Percentiles rank a stretch among this genome's conserved stretches.
phyloP scores from a whole-genome alignment of 768 basidiomycete genomes.

The Tulasnella calospora region DNA sequence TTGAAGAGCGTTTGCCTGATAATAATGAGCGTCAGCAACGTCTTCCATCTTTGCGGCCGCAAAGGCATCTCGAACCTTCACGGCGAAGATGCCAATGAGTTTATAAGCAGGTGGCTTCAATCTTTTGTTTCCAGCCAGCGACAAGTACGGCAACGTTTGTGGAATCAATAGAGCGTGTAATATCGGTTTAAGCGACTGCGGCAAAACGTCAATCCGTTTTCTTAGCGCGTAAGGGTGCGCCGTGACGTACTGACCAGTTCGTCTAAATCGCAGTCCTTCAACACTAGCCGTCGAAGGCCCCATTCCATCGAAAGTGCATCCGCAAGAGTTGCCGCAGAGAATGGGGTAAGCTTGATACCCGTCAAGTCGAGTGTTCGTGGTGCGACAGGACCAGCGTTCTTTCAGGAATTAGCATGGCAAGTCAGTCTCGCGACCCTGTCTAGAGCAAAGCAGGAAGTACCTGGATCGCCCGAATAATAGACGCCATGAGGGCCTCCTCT shows the following conservation, averaged over 20 bases:
- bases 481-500: slow-evolving; percentile 63
- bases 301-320: slow-evolving; percentile 92
- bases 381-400: slow-evolving; percentile 51
- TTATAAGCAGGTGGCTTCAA: slow-evolving; percentile 74
- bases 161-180: slow-evolving; percentile 86
- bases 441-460: slow-evolving; percentile 39
- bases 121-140: slow-evolving; percentile 78
- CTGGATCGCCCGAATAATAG: slow-evolving; percentile 66
- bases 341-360: slow-evolving; percentile 63
- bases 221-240: not conserved
- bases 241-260: slow-evolving; percentile 54
- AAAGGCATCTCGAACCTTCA: slow-evolving; percentile 50
- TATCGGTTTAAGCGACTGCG: slow-evolving; percentile 77
- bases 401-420: slow-evolving; percentile 34
- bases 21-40: not conserved
- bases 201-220: not conserved
- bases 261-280: slow-evolving; percentile 84
- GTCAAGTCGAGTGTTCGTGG: slow-evolving; percentile 78
- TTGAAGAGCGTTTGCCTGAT: slow-evolving; percentile 65
- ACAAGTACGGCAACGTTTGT: slow-evolving; percentile 71
- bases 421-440: slow-evolving; percentile 4
- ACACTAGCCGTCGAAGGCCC: slow-evolving; percentile 78
- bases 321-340: slow-evolving; percentile 72
- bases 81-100: slow-evolving; percentile 70
- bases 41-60: slow-evolving; percentile 1